Evolutionary conservation across 257 asterid genomes (phyloP).

Genomic region (Leonotis leonurus): DNA sequence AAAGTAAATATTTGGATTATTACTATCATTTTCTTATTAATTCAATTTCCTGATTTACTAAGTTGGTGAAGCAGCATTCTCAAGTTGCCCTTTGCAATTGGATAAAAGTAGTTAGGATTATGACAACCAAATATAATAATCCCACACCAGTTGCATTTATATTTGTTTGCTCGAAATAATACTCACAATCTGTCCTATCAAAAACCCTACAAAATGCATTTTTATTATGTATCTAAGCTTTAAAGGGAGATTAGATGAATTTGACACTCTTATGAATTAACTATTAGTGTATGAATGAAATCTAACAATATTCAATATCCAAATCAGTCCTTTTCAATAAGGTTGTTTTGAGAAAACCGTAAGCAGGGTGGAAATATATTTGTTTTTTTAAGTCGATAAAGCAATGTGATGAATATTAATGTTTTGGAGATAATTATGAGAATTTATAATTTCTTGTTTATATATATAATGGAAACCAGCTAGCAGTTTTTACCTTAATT

Average conservation of each 20-base stretch:
- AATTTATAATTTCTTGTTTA: too few species aligned
- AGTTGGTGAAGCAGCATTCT: conserved; percentile 21
- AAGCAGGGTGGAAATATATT: not conserved
- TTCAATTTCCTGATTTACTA: conserved; percentile 13
- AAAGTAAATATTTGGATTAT: conserved; percentile 10
- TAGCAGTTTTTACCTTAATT: too few species aligned
- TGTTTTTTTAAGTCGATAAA: not conserved
- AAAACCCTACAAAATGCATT: not conserved
- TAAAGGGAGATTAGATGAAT: not conserved
- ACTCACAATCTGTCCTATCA: not conserved
- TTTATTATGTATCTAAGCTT: not conserved
- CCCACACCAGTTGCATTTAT: not conserved
- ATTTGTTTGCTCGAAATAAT: not conserved
- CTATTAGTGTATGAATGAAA: not conserved
- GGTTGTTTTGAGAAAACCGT: not conserved
- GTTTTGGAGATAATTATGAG: too few species aligned
- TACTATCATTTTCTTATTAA: conserved; percentile 10
- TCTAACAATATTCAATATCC: not conserved
- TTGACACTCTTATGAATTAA: not conserved
- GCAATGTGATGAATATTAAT: not conserved
- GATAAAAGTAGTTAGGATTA: conserved; percentile 24
- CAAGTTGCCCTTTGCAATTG: not conserved
- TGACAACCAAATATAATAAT: conserved; percentile 15
- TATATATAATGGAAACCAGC: too few species aligned
- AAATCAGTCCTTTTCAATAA: not conserved